phyloP scores from a whole-genome alignment of 345 rosid genomes.

The Abelmoschus esculentus region DNA sequence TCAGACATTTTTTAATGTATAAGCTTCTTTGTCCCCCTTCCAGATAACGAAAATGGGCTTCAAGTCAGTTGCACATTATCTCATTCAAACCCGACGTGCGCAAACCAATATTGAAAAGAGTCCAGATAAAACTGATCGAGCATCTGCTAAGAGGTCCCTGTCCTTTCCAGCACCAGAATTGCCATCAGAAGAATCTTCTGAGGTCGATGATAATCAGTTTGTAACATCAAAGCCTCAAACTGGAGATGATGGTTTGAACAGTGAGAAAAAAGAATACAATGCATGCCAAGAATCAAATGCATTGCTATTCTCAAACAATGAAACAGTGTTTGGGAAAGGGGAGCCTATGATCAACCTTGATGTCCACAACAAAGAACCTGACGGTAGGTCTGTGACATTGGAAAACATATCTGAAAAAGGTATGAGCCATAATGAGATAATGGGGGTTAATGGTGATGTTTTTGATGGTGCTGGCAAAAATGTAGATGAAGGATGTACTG shows the following conservation, averaged over 20 bases:
- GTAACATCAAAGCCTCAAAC: constrained; percentile 13
- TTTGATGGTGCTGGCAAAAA: constrained; percentile 1
- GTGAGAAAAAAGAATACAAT: constrained; percentile 15
- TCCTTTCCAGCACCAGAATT: constrained; percentile 36
- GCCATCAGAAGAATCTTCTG: constrained; percentile 12
- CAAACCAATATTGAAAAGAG: constrained; percentile 25
- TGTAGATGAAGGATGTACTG: neutral
- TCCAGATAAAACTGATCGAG: constrained; percentile 27
- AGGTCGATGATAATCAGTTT: constrained; percentile 4
- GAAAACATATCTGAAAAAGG: neutral
- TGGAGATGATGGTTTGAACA: constrained; percentile 18
- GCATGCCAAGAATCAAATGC: constrained; percentile 1
- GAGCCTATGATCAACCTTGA: neutral
- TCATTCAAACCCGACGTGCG: constrained; percentile 44
- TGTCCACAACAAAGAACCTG: constrained; percentile 1
- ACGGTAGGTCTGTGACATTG: neutral
- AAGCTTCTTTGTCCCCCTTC: constrained; percentile 12
- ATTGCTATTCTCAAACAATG: constrained; percentile 26
- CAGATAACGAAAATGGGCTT: constrained; percentile 64
- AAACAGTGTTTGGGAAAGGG: constrained; percentile 15
- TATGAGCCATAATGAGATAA: constrained; percentile 8
- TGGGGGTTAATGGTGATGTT: neutral
- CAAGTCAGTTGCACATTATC: constrained; percentile 81
- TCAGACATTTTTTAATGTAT: neutral
- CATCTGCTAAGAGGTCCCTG: constrained; percentile 56